phyloP scores from a whole-genome alignment of 176 grass and related monocot species.

The Rhynchospora tenuis region DNA sequence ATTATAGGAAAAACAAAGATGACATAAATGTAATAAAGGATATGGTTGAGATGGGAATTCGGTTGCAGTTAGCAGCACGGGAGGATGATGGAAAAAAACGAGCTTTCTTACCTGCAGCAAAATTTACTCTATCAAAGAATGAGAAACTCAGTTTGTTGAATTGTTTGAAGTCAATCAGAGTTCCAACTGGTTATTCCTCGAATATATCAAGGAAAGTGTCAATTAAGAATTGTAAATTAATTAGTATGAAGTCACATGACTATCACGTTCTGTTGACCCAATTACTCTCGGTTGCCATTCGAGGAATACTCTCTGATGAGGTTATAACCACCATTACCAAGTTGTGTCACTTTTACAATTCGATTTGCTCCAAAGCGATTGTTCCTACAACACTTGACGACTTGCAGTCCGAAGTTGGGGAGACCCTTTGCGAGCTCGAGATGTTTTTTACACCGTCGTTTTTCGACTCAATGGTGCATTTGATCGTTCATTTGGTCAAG shows the following conservation, averaged over 20 bases:
- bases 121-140: neutral
- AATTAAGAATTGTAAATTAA: neutral
- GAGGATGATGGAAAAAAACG: neutral
- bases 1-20: neutral
- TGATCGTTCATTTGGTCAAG: neutral
- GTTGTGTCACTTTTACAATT: neutral
- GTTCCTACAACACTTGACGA: neutral
- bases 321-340: neutral
- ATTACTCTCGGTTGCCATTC: neutral
- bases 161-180: neutral
- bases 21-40: neutral
- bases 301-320: neutral
- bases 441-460: neutral
- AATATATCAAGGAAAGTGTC: neutral
- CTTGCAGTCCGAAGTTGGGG: neutral
- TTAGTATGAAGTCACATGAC: conserved; percentile 3
- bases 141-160: neutral
- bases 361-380: neutral
- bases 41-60: neutral
- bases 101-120: neutral
- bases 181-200: neutral
- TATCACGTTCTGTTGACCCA: neutral
- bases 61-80: neutral
- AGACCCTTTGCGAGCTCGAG: neutral
- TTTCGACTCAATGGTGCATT: neutral